Evolutionary conservation across 202 grass and related monocot species (phyloP).

Genomic region (Brachypodium distachyon): DNA sequence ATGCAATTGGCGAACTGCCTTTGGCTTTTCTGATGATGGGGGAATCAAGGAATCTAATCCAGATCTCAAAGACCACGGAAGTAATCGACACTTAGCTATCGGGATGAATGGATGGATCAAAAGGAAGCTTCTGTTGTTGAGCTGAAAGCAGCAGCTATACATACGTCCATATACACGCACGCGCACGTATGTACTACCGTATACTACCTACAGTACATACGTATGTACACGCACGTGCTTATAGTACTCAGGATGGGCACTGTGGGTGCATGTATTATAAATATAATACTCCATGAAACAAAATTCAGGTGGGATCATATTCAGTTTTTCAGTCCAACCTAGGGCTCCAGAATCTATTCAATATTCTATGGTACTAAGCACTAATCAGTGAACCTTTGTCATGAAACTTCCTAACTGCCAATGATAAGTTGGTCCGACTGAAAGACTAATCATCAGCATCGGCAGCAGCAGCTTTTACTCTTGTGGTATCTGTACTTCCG

Average conservation of each 20-base stretch:
- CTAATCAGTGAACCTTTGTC: too few relatives aligned
- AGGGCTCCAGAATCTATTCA: too few relatives aligned
- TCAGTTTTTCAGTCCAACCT: too few relatives aligned
- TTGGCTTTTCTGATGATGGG: constrained; percentile 67
- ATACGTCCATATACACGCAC: background rate
- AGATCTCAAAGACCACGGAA: constrained; percentile 47
- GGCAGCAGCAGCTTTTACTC: background rate
- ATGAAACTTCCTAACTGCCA: background rate
- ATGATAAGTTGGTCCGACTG: background rate
- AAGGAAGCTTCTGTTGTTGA: constrained; percentile 26
- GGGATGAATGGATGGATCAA: constrained; percentile 29
- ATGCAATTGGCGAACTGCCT: constrained; percentile 47
- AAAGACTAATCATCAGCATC: constrained; percentile 16
- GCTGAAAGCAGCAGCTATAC: background rate
- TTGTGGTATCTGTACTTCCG: background rate
- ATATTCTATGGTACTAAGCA: too few relatives aligned
- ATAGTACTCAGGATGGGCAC: too few relatives aligned
- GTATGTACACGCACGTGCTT: background rate
- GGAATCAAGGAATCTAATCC: constrained; percentile 90
- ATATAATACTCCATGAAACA: too few relatives aligned
- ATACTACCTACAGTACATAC: background rate
- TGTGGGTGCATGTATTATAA: too few relatives aligned
- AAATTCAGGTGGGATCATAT: too few relatives aligned
- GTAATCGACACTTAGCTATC: constrained; percentile 30
- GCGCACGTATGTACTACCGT: too few relatives aligned